Evolutionary conservation across 495 filamentous ascomycete species (phyloP), one percentile per base, ranked within the genome.

Genomic region (Copromyces sp.): DNA sequence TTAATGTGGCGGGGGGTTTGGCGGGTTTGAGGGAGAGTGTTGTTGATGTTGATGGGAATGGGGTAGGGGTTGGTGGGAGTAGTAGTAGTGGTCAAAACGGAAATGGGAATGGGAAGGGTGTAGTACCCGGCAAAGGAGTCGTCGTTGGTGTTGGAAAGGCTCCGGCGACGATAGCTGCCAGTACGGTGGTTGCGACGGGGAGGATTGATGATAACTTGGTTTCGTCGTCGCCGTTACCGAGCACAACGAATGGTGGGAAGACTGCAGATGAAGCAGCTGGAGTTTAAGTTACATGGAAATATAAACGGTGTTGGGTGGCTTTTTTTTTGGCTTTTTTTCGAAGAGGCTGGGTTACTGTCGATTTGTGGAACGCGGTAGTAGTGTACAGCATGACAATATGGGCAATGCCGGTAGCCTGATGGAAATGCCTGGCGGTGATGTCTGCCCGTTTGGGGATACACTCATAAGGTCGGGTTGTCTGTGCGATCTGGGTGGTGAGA

Each of bases 81-180:
- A 14, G 65, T 41, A 45, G 42, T 69, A 24, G 68, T 69, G 20
- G 35, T 24, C 29, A 42, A 17, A 38, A 44, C 24, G 37, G 73
- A 32, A 45, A 41, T 16, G 71, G 53, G 9, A 68, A 40, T 8
- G 39, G 37, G 29, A 69, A 41, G 1, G 53, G 53, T 35, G 24
- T 37, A 9, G 11, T 40, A 35, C 53, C 53, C 2, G 53, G 53
- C 14, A 65, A 65, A 17, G 61, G 59, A 16, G 39, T 47, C 16
- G 24, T 39, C 20, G 42, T 71, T 71, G 40, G 45, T 40, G 70
- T 73, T 40, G 69, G 71, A 17, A 65, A 65, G 37, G 53, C 53
- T 11, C 53, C 53, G 53, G 53, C 53, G 2, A 65, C 53, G 29
- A 65, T 65, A 65, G 53, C 53, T 35, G 53, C 53, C 32, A 65